phyloP scores from a whole-genome alignment of 352 stramenopile genomes.

The Phytophthora agathidicida region DNA sequence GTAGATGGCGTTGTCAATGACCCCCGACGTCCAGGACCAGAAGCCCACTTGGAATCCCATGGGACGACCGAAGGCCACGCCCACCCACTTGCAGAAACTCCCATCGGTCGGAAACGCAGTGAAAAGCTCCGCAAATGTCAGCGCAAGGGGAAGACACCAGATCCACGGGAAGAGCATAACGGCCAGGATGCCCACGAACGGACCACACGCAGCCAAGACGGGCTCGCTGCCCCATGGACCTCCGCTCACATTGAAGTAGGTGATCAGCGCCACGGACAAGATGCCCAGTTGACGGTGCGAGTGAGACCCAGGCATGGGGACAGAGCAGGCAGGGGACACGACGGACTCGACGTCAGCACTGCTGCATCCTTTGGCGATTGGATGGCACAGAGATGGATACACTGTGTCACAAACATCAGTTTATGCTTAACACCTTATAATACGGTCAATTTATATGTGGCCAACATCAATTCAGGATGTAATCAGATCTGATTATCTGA shows the following conservation, averaged over 20 bases:
- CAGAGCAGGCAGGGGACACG: not conserved
- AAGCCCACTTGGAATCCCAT: conserved; percentile 89
- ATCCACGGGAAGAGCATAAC: conserved; percentile 75
- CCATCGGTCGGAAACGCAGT: conserved; percentile 80
- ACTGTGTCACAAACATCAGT: conserved; percentile 1
- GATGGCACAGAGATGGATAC: conserved; percentile 11
- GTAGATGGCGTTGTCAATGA: conserved; percentile 90
- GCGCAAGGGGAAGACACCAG: conserved; percentile 72
- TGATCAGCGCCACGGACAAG: conserved; percentile 75
- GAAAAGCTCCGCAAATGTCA: conserved; percentile 82
- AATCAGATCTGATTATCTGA: no score
- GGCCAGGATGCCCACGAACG: conserved; percentile 67
- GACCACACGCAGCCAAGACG: conserved; percentile 63
- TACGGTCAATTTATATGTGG: no score
- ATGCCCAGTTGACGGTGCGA: conserved; percentile 72
- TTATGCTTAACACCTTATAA: not conserved
- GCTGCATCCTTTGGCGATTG: conserved; percentile 19
- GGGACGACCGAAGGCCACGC: conserved; percentile 75
- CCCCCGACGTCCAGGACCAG: conserved; percentile 81
- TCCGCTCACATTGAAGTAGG: conserved; percentile 81
- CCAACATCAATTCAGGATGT: no score
- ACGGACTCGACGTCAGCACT: conserved; percentile 10
- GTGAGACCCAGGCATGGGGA: conserved; percentile 61
- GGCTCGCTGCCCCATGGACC: conserved; percentile 74
- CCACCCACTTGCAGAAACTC: conserved; percentile 86